Percentiles rank a stretch among this genome's conserved stretches.
These are phyloP conservation scores for Syncephalastrum contaminatum DNA, from an alignment of 371 early-diverging fungal genomes.

Conservation along the genomic window DNA sequence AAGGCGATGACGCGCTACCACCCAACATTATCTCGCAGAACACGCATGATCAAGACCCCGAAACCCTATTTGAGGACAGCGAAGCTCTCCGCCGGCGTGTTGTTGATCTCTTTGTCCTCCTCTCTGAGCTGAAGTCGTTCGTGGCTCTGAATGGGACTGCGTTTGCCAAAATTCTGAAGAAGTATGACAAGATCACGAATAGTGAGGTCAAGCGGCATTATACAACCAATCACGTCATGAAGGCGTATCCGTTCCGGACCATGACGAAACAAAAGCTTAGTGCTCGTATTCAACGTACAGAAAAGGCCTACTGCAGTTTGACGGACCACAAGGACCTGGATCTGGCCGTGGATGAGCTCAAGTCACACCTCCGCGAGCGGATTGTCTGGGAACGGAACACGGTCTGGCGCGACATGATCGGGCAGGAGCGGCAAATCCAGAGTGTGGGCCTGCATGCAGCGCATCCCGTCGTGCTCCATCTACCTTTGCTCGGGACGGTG, in stretches of 20 bases:
- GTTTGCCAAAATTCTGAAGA: constrained; percentile 94
- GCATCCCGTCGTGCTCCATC: constrained; percentile 31
- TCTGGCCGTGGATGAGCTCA: constrained; percentile 72
- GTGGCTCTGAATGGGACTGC: constrained; percentile 93
- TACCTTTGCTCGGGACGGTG: constrained; percentile 33
- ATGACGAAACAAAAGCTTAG: constrained; percentile 59
- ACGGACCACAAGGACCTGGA: constrained; percentile 43
- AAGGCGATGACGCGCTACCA: constrained; percentile 41
- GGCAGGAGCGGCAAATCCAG: constrained; percentile 82
- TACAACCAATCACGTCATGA: constrained; percentile 44
- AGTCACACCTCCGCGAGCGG: constrained; percentile 81
- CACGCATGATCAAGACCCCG: constrained; percentile 27
- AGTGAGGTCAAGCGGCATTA: constrained; percentile 57
- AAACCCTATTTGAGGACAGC: constrained; percentile 3
- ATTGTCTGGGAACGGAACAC: constrained; percentile 97
- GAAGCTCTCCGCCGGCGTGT: constrained; percentile 30
- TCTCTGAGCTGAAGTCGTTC: constrained; percentile 88
- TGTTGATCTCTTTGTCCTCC: constrained; percentile 72
- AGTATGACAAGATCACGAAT: constrained; percentile 91
- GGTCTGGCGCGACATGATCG: constrained; percentile 96
- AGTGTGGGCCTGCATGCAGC: constrained; percentile 56
- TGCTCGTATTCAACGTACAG: constrained; percentile 57
- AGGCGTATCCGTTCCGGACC: constrained; percentile 68
- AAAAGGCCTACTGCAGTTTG: constrained; percentile 58
- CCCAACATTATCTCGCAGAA: constrained; percentile 36